Conservation (phyloP, 768 basidiomycete genomes). For the Pleurotus djamor region DNA sequence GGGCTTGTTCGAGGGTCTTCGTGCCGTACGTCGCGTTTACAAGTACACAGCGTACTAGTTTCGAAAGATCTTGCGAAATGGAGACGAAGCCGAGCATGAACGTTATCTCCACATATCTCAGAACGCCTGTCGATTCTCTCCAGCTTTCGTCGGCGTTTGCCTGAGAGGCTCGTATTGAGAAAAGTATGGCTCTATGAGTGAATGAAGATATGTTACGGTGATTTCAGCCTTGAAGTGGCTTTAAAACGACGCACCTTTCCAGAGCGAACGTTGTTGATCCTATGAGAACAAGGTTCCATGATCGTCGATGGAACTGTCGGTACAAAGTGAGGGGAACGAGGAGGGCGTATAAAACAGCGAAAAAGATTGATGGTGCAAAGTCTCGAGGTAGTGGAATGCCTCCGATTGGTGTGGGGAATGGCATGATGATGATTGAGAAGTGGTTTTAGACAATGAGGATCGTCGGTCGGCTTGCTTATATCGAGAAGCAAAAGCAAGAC, state of each 20-base stretch:
- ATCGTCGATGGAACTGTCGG: slow-evolving; percentile 29
- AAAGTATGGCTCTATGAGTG: slow-evolving; percentile 26
- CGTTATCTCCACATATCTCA: slow-evolving; percentile 21
- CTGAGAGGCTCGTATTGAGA: slow-evolving; percentile 24
- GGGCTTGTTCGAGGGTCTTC: slow-evolving; percentile 23
- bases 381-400: slow-evolving; percentile 36
- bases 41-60: slow-evolving; percentile 32
- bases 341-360: slow-evolving; percentile 33
- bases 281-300: slow-evolving; percentile 30
- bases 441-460: too few relatives aligned
- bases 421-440: slow-evolving; percentile 5
- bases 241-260: slow-evolving; percentile 30
- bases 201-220: neutral
- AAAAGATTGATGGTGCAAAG: slow-evolving; percentile 40
- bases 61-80: slow-evolving; percentile 29
- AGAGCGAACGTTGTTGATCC: slow-evolving; percentile 28
- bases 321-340: slow-evolving; percentile 32
- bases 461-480: too few relatives aligned
- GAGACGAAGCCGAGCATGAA: slow-evolving; percentile 30
- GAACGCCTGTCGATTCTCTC: slow-evolving; percentile 10
- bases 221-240: neutral
- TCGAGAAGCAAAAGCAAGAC: too few relatives aligned
- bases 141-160: neutral
- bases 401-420: slow-evolving; percentile 42
- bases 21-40: slow-evolving; percentile 36